Base-by-base conservation (phyloP, 306 rosid species). In the Glycyrrhiza uralensis region DNA sequence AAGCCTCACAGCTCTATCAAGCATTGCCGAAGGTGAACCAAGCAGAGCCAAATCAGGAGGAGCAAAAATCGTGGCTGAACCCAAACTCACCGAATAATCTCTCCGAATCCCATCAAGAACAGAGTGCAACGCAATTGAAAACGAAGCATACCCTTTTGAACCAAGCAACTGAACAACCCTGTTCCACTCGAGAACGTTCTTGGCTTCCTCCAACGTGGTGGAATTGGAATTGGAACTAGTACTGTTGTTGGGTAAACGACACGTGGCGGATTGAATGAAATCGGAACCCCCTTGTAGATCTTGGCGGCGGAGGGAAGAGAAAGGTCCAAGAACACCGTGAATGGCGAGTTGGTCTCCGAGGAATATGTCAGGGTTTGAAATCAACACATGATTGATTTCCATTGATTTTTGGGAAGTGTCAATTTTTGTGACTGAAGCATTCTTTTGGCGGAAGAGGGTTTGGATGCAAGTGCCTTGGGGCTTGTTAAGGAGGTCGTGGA, bases 261-360 rank as follows among this genome's bases (percentile, higher is more conserved):
- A 85, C 2, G 59, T 4, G 1, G 86, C 60, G 0, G 91, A 50
- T 10, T 38, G 85, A 45, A 86, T 75, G 50, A 39, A 47, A 50
- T 84, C 82, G 33, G 42, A 78, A 12, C 85, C 83, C 11, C 73
- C 77, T 29, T 35, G 63, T 1, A 69, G 46, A 71, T 79, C 82
- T 3, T 54, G 76, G 6, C 76, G 85, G 36, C 51, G 78, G 3
- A 86, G 6, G 2, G 90, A 62, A 9, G 81, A 79, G 47, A 90
- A 93, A 0, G 90, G 96, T 3, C 68, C 77, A 51, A 76, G 74
- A 79, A 93, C 96, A 1, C 93, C 97, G 8, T 93, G 97, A 19
- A 90, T 70, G 1, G 78, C 81, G 10, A 92, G 35, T 12, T 83
- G 38, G 0, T 73, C 81, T 1, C 51, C 84, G 2, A 87, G 80